These are phyloP conservation scores for Lipomyces lipofer DNA, from an alignment of 805 yeast species.

Conservation along the genomic window DNA sequence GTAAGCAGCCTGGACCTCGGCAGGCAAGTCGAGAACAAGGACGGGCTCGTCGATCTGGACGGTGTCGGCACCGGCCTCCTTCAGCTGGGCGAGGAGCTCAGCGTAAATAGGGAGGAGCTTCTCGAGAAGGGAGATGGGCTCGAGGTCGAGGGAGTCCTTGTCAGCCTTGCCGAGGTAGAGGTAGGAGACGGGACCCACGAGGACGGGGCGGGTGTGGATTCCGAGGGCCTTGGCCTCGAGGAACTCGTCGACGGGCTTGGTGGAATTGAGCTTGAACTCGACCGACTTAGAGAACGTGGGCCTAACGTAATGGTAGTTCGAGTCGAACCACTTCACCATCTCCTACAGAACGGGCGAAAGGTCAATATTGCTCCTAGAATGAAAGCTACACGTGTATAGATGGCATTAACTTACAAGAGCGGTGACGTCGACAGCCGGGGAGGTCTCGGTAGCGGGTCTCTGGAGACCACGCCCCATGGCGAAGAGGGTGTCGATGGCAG, in stretches of 20 bases:
- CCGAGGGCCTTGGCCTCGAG: slow-evolving; percentile 97
- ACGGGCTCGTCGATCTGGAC: slow-evolving; percentile 98
- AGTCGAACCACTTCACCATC: slow-evolving; percentile 99
- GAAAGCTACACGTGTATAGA: neutral
- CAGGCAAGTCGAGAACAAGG: slow-evolving; percentile 89
- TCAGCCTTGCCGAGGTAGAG: slow-evolving; percentile 96
- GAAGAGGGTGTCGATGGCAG: slow-evolving; percentile 87
- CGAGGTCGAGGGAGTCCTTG: slow-evolving; percentile 93
- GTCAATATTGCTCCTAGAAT: neutral
- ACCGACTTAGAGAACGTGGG: slow-evolving; percentile 97
- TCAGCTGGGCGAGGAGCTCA: slow-evolving; percentile 82
- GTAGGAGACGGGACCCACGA: slow-evolving; percentile 96
- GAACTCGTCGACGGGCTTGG: slow-evolving; percentile 96
- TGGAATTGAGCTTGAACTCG: slow-evolving; percentile 91
- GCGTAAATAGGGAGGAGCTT: slow-evolving; percentile 92
- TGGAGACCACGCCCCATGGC: slow-evolving; percentile 99
- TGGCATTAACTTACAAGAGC: slow-evolving; percentile 57
- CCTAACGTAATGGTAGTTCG: slow-evolving; percentile 99
- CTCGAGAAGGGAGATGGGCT: slow-evolving; percentile 85
- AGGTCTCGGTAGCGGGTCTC: slow-evolving; percentile 85
- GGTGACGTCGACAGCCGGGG: slow-evolving; percentile 93
- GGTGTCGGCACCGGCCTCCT: slow-evolving; percentile 89
- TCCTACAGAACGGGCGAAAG: slow-evolving; percentile 43
- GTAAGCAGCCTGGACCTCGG: slow-evolving; percentile 78
- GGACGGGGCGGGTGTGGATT: slow-evolving; percentile 94